These are phyloP conservation scores for Ceratocystis smalleyi DNA, from an alignment of 2,329 filamentous ascomycete species.

Conservation along the genomic window DNA sequence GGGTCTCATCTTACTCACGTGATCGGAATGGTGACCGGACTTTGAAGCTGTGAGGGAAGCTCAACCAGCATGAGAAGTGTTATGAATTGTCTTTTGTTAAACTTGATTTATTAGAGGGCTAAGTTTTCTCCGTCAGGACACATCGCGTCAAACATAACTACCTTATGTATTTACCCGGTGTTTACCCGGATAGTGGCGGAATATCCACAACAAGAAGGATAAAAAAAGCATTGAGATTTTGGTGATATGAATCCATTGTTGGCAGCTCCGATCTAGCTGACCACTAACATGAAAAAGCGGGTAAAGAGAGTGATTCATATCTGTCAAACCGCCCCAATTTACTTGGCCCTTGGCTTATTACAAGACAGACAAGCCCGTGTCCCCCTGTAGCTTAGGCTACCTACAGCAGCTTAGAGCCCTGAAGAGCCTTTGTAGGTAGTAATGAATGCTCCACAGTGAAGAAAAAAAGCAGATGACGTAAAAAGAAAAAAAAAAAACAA, in stretches of 20 bases:
- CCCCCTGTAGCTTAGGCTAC: background rate
- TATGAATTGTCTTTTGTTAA: too few species aligned
- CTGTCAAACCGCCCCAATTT: background rate
- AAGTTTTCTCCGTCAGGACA: too few species aligned
- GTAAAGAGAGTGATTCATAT: background rate
- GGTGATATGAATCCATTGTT: background rate
- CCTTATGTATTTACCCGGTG: too few species aligned
- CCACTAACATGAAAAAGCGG: background rate
- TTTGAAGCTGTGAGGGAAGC: background rate
- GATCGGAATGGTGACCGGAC: background rate
- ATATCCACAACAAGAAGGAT: too few species aligned
- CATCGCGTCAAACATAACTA: too few species aligned
- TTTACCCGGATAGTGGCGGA: too few species aligned
- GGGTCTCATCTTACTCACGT: background rate
- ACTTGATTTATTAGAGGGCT: too few species aligned
- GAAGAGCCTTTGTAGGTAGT: background rate
- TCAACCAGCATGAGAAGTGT: background rate
- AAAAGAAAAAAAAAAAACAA: background rate
- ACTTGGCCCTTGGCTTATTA: background rate
- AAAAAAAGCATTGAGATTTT: background rate
- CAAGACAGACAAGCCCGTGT: background rate
- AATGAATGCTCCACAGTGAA: background rate
- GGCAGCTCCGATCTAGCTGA: background rate
- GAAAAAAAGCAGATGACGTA: background rate
- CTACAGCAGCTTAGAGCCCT: background rate